Evolutionary conservation across 129 eudicot genomes (phyloP), one percentile per base, ranked within the genome.

Genomic region (Pulicaria dysenterica): DNA sequence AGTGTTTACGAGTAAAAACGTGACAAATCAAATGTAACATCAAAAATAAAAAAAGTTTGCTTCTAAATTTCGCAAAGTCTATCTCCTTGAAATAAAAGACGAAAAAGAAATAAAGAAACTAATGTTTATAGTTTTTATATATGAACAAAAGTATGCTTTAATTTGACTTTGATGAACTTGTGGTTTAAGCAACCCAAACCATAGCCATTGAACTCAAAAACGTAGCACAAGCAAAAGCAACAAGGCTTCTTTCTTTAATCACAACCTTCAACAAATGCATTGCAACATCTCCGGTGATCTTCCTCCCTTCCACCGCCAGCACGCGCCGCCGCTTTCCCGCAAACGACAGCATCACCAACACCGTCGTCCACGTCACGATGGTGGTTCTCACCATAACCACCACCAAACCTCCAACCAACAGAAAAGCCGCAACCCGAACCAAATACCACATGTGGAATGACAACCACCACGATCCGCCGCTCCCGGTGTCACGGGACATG

Each of bases 271-370:
- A 77, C 85, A 85, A 63, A 58, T 82, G 74, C 82, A 84, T 76
- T 24, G 84, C 85, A 17, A 91, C 87, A 46, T 88, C 97, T n/a
- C 85, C 60, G 7, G 87, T 88, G 54, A 91, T 88, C 85, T 82
- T 84, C 79, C 83, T 74, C 51, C 95, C 88, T 73, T 91, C 86
- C 46, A 65, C 75, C 43, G 70, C 95, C 80, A 91, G 77, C 46
- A 91, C 85, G 0, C 92, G 78, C 12, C 90, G 88, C 6, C 95
- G 85, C 66, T 88, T 91, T 47, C 97, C 97, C 0, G 80, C 79
- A 72, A 85, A 86, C 1, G 90, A 86, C 24, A 91, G 54, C 73
- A 88, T 83, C 70, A 91, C 95, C 65, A 88, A 17, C 70, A 91
- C 88, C 13, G 87, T 88, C 73, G 83, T 91, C 90, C 88, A 91